These are phyloP conservation scores for Cantharellus anzutake DNA, from an alignment of 768 basidiomycete species.

Conservation along the genomic window DNA sequence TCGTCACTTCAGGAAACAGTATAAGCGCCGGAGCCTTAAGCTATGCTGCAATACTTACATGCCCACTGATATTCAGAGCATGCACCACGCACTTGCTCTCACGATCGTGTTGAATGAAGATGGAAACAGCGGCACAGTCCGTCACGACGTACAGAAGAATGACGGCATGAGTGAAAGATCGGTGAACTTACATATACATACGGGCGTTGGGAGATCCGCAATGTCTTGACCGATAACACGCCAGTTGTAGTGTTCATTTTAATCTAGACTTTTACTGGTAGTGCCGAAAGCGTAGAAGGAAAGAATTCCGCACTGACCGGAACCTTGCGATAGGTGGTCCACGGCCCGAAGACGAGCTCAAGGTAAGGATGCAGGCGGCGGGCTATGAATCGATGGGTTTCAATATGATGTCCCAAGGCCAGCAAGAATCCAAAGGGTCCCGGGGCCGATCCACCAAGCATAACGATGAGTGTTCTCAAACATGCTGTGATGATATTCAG, in stretches of 20 bases:
- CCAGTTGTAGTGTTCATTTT: not conserved
- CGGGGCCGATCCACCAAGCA: conserved; percentile 34
- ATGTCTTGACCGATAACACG: too few relatives aligned
- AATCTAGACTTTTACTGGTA: conserved; percentile 24
- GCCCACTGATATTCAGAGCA: not conserved
- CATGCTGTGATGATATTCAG: conserved; percentile 28
- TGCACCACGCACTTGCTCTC: not conserved
- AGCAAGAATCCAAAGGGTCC: conserved; percentile 38
- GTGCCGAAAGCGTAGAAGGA: conserved; percentile 34
- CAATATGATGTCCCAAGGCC: conserved; percentile 19
- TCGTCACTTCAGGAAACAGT: not conserved
- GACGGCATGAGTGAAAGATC: not conserved
- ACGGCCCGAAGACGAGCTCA: conserved; percentile 32
- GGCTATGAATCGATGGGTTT: not conserved
- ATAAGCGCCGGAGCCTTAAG: not conserved
- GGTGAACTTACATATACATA: not conserved
- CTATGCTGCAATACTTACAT: not conserved
- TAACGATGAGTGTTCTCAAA: conserved; percentile 41
- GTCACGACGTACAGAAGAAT: not conserved
- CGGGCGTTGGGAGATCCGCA: too few relatives aligned
- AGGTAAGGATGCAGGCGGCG: conserved; percentile 28
- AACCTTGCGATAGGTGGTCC: conserved; percentile 32
- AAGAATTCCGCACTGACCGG: conserved; percentile 33
- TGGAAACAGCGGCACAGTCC: not conserved
- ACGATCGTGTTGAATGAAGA: not conserved